Evolutionary conservation across 257 asterid species (phyloP).

Genomic region (Ajuga chamaepitys): DNA sequence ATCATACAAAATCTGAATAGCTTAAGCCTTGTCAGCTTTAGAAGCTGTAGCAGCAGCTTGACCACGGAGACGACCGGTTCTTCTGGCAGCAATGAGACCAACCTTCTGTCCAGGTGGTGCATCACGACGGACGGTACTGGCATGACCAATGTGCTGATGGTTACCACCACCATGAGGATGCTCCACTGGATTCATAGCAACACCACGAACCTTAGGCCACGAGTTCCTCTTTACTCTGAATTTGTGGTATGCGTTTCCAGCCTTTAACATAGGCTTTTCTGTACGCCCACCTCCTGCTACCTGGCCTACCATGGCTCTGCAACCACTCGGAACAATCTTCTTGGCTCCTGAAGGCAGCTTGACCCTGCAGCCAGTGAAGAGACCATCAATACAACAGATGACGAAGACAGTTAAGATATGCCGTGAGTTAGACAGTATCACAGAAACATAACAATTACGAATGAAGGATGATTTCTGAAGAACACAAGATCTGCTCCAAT

Average conservation of each 20-base stretch:
- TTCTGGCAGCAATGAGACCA: conserved; percentile 56
- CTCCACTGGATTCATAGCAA: conserved; percentile 64
- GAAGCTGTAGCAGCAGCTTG: conserved; percentile 61
- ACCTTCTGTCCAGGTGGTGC: conserved; percentile 66
- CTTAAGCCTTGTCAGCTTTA: conserved; percentile 32
- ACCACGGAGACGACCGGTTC: conserved; percentile 60
- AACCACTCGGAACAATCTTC: conserved; percentile 49
- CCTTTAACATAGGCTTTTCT: conserved; percentile 46
- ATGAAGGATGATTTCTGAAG: too few species aligned
- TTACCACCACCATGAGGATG: conserved; percentile 77
- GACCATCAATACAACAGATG: not conserved
- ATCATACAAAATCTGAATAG: conserved; percentile 1
- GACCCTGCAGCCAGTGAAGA: conserved; percentile 13
- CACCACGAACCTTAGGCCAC: conserved; percentile 72
- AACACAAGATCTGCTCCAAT: too few species aligned
- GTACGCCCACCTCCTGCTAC: conserved; percentile 58
- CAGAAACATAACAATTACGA: too few species aligned
- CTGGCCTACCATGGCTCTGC: conserved; percentile 55
- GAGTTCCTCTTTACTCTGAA: conserved; percentile 57
- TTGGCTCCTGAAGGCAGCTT: conserved; percentile 56
- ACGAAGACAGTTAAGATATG: too few species aligned
- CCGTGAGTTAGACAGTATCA: too few species aligned
- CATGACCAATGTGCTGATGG: conserved; percentile 60
- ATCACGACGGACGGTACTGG: conserved; percentile 58
- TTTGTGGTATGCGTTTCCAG: conserved; percentile 51